Evolutionary conservation across 2,329 filamentous ascomycete genomes (phyloP).

Genomic region (Ophiognomonia clavigignenti-juglandacearum): DNA sequence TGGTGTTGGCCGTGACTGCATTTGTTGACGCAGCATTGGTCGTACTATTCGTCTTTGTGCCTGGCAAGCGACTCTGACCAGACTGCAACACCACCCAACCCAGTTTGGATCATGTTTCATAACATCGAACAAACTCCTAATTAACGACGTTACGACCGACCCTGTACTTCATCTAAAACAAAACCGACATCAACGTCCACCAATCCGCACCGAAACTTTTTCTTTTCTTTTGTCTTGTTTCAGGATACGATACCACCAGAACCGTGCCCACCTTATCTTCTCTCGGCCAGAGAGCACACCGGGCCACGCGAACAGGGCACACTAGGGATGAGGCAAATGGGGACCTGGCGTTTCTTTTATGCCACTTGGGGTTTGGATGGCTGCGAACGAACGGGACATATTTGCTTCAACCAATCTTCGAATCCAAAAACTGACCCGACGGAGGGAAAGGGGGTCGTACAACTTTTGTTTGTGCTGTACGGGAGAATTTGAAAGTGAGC

Average conservation of each 20-base stretch:
- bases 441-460: too few species aligned
- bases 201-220: neutral
- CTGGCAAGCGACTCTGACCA: slow-evolving; percentile 70
- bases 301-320: neutral
- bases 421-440: too few species aligned
- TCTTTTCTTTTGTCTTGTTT: slow-evolving; percentile 5
- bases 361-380: neutral
- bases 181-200: neutral
- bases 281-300: neutral
- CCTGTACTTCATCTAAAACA: neutral
- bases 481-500: neutral
- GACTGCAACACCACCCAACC: too few species aligned
- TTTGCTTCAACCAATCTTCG: neutral
- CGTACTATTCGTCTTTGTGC: slow-evolving; percentile 90
- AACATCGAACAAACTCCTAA: slow-evolving; percentile 1
- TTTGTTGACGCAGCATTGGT: slow-evolving; percentile 78
- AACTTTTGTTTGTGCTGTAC: too few species aligned
- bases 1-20: slow-evolving; percentile 71
- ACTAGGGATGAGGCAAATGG: neutral
- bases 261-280: neutral
- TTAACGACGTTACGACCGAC: slow-evolving; percentile 6
- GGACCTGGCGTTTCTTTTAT: neutral
- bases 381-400: neutral
- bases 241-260: slow-evolving; percentile 14
- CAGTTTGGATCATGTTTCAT: neutral